Percentiles rank a stretch among this genome's conserved stretches.
These are phyloP conservation scores for Rubroboletus pulcherrimus DNA, from an alignment of 768 basidiomycete genomes.

Conservation along the genomic window DNA sequence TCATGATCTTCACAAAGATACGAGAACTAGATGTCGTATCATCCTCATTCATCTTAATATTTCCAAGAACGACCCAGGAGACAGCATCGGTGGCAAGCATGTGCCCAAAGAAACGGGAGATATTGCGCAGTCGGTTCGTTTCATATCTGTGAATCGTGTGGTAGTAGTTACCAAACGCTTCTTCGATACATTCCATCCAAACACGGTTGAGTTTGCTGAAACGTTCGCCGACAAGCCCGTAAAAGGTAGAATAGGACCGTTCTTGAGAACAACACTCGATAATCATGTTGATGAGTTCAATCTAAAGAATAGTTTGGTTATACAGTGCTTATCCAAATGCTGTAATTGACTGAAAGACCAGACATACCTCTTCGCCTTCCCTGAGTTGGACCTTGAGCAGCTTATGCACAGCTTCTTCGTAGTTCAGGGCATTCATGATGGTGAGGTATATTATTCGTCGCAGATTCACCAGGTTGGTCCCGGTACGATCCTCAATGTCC, in stretches of 20 bases:
- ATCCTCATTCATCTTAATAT: constrained; percentile 93
- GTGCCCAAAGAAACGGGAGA: constrained; percentile 95
- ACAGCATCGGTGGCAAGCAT: constrained; percentile 81
- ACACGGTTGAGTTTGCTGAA: constrained; percentile 94
- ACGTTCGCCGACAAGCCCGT: constrained; percentile 92
- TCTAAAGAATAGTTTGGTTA: constrained; percentile 41
- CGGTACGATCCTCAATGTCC: constrained; percentile 92
- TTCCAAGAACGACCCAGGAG: constrained; percentile 82
- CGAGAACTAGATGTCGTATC: constrained; percentile 94
- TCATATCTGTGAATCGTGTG: constrained; percentile 98
- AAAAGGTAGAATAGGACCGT: constrained; percentile 96
- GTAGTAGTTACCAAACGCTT: constrained; percentile 87
- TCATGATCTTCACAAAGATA: constrained; percentile 96
- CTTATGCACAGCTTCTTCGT: constrained; percentile 99
- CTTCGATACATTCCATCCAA: constrained; percentile 88
- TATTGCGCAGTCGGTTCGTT: constrained; percentile 96
- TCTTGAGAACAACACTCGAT: constrained; percentile 99
- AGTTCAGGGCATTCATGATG: constrained; percentile 98
- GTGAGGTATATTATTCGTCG: constrained; percentile 93
- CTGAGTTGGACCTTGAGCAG: constrained; percentile 87
- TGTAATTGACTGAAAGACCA: not conserved
- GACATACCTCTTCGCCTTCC: constrained; percentile 88
- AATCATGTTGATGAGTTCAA: constrained; percentile 96
- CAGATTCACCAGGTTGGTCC: constrained; percentile 93
- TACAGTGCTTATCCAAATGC: not conserved